phyloP scores from a whole-genome alignment of 305 asterid species.

The Solanum aculeatissimum region DNA sequence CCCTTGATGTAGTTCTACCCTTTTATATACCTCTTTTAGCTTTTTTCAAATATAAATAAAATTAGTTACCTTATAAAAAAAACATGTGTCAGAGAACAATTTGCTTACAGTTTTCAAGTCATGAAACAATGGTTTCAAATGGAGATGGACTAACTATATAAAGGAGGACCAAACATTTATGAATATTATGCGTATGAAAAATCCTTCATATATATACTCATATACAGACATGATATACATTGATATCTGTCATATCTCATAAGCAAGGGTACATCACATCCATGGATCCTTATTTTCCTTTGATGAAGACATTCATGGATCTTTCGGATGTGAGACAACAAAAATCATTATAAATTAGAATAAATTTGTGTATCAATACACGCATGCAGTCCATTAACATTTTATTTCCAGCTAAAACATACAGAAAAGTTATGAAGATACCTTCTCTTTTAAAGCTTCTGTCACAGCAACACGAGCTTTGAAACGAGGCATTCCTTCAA shows the following conservation, averaged over 20 bases:
- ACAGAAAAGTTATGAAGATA: not conserved
- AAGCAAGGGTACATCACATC: not conserved
- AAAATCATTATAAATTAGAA: not conserved
- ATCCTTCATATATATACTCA: not conserved
- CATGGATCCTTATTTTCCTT: not conserved
- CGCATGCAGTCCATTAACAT: not conserved
- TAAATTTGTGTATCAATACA: not conserved
- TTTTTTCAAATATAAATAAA: not conserved
- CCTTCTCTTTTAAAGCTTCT: constrained; percentile 61
- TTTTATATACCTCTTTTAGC: not conserved
- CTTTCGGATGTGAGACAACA: not conserved
- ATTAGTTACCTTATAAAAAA: not conserved
- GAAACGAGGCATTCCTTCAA: constrained; percentile 70
- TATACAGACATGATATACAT: not conserved
- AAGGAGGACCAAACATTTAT: not conserved
- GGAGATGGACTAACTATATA: not conserved
- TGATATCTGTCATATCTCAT: not conserved
- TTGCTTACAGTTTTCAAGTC: not conserved
- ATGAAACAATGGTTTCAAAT: not conserved
- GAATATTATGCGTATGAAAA: not conserved
- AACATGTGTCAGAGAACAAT: not conserved
- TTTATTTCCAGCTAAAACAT: not conserved
- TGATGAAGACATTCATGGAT: not conserved
- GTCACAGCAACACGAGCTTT: constrained; percentile 65
- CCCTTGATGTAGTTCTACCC: not conserved